These are phyloP conservation scores for Iberis pinnata DNA, from an alignment of 345 rosid genomes.

Conservation along the genomic window DNA sequence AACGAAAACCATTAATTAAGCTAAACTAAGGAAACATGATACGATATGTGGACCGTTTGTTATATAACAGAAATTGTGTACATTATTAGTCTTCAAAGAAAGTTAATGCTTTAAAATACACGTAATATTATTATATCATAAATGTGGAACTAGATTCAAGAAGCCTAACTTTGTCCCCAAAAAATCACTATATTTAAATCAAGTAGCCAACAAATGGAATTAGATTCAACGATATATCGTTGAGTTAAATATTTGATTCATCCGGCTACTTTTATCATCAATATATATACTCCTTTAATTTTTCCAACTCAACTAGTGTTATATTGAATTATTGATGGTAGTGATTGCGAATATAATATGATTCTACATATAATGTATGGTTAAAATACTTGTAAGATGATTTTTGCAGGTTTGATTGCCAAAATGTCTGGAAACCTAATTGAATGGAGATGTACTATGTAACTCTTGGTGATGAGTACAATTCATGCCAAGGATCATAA, in stretches of 20 bases:
- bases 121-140: constrained; percentile 2
- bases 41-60: constrained; percentile 28
- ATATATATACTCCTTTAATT: not conserved
- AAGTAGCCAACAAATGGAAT: constrained; percentile 12
- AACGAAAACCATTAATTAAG: constrained; percentile 19
- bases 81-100: constrained; percentile 10
- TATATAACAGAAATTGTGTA: not conserved
- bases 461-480: not conserved
- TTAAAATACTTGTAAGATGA: not conserved
- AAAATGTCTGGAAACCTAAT: not conserved
- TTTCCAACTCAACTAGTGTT: too few relatives aligned
- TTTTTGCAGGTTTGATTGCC: not conserved
- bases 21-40: constrained; percentile 30
- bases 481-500: too few relatives aligned
- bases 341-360: not conserved
- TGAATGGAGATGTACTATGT: not conserved
- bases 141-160: constrained; percentile 23
- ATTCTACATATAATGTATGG: not conserved
- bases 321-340: too few relatives aligned
- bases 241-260: constrained; percentile 2
- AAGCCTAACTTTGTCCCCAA: not conserved
- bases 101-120: constrained; percentile 13
- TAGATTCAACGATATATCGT: constrained; percentile 2
- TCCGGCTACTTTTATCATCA: constrained; percentile 2
- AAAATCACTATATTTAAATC: not conserved